Conservation (phyloP, 2,329 filamentous ascomycete genomes). For the Dryadomyces sulphureus region DNA sequence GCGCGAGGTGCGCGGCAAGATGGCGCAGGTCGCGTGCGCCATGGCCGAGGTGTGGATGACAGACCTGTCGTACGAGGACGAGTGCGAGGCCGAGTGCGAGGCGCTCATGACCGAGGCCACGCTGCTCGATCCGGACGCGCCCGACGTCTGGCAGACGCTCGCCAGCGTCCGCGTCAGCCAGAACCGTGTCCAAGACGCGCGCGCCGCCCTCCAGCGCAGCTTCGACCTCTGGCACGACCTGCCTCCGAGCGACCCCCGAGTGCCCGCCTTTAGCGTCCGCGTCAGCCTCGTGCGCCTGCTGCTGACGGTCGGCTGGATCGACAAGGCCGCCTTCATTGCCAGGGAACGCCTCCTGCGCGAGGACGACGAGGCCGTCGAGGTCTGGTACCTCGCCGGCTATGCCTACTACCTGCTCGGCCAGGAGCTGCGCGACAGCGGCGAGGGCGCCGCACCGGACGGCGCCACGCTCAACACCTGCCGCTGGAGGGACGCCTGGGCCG, state of each 20-base stretch:
- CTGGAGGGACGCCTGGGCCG: constrained; percentile 50
- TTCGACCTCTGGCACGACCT: constrained; percentile 72
- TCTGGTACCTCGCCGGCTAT: constrained; percentile 96
- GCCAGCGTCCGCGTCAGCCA: constrained; percentile 92
- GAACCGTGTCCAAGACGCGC: constrained; percentile 61
- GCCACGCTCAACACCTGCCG: constrained; percentile 13
- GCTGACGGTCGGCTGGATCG: constrained; percentile 80
- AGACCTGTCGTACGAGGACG: constrained; percentile 81
- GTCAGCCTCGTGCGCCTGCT: constrained; percentile 74
- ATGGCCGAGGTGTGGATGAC: constrained; percentile 99
- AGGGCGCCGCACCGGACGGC: constrained; percentile 11
- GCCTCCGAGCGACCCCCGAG: constrained; percentile 50
- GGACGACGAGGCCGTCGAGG: constrained; percentile 88
- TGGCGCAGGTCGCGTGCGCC: constrained; percentile 84
- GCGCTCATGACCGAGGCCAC: constrained; percentile 80
- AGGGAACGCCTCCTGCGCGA: constrained; percentile 75
- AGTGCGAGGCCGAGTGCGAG: constrained; percentile 83
- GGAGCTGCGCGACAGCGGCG: constrained; percentile 38
- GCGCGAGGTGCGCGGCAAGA: constrained; percentile 56
- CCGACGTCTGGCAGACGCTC: constrained; percentile 89
- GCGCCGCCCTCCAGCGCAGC: constrained; percentile 62
- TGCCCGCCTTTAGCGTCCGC: constrained; percentile 76
- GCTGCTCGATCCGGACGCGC: constrained; percentile 62
- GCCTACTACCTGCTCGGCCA: constrained; percentile 68
- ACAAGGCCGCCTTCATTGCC: constrained; percentile 71